Evolutionary conservation across 2,329 filamentous ascomycete genomes (phyloP).

Genomic region (Endocalyx cinctus): DNA sequence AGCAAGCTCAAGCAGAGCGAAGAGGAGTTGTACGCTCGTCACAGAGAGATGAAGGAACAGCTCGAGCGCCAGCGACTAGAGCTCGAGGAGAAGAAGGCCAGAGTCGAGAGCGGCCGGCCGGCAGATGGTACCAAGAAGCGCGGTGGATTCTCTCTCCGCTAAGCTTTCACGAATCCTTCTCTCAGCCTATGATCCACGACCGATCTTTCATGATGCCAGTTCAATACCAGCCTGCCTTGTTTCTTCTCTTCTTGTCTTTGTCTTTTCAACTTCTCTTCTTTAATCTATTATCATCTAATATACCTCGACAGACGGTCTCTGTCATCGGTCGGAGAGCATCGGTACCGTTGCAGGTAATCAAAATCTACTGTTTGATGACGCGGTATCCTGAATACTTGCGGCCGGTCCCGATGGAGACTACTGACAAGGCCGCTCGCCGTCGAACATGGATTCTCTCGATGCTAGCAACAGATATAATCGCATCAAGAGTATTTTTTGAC

Average conservation of each 20-base stretch:
- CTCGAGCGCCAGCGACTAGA: slow-evolving; percentile 91
- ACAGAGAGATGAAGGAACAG: slow-evolving; percentile 99
- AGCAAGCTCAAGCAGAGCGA: slow-evolving; percentile 99
- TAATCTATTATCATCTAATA: slow-evolving; percentile 43
- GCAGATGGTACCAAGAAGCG: slow-evolving; percentile 97
- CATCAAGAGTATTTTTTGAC: slow-evolving; percentile 18
- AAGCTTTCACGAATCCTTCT: slow-evolving; percentile 36
- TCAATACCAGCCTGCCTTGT: slow-evolving; percentile 55
- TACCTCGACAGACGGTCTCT: slow-evolving; percentile 27
- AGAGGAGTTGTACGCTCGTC: slow-evolving; percentile 94
- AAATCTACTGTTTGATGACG: too few species aligned
- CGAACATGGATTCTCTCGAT: slow-evolving; percentile 18
- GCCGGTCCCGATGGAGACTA: too few species aligned
- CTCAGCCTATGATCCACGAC: slow-evolving; percentile 46
- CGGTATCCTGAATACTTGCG: too few species aligned
- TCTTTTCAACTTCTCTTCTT: slow-evolving; percentile 35
- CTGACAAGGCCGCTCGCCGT: too few species aligned
- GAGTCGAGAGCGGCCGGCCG: slow-evolving; percentile 91
- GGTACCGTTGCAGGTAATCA: too few species aligned
- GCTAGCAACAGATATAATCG: slow-evolving; percentile 16
- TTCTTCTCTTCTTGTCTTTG: slow-evolving; percentile 42
- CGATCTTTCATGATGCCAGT: slow-evolving; percentile 55
- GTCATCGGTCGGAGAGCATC: slow-evolving; percentile 13
- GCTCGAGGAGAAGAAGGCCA: slow-evolving; percentile 96
- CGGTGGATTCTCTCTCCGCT: slow-evolving; percentile 98